Base-by-base conservation (phyloP, 345 rosid species). In the Pseudoturritis turrita region DNA sequence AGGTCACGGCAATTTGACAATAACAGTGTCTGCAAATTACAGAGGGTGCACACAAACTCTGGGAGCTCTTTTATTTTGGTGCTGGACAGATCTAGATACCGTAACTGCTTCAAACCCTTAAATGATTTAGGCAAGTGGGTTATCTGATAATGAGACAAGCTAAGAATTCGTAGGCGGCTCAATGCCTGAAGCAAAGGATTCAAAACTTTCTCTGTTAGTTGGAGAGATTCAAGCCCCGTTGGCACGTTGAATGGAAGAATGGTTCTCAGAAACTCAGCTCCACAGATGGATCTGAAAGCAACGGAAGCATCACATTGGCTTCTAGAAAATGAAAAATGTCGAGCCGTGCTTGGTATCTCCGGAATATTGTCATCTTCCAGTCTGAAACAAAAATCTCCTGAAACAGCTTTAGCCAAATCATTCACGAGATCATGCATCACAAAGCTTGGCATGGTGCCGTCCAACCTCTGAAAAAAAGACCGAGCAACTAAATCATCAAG, bases 401-500 rank as follows among this genome's bases (percentile, higher is more conserved):
- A 73, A 43, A 74, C 65, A 55, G 35, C 76, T 62, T 73, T 70
- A 28, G 85, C 83, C 73, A 81, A 47, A 68, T 81, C 84, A 72
- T 72, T 75, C 71, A 79, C 65, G 41, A 81, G 76, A 72, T 81
- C 80, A 57, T 81, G 82, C 82, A 82, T 79, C 62, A 69, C 71
- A 35, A 72, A 77, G 33, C 62, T 31, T 62, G 64, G 54, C 72
- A 19, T 68, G 50, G 37, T 76, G 69, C n/a, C 43, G 26, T 72
- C 70, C 65, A 33, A 37, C 18, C 53, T 72, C 62, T 25, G 63
- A 19, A 77, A 71, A 41, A 77, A 57, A 51, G 80, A 77, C 14
- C 59, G 59, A 49, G 68, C 58, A 47, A 56, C 53, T 43, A 77
- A 65, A 19, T 65, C 9, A 23, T 56, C 56, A 43, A 77, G 46